phyloP scores from a whole-genome alignment of 257 asterid genomes.

The Apocynum venetum region DNA sequence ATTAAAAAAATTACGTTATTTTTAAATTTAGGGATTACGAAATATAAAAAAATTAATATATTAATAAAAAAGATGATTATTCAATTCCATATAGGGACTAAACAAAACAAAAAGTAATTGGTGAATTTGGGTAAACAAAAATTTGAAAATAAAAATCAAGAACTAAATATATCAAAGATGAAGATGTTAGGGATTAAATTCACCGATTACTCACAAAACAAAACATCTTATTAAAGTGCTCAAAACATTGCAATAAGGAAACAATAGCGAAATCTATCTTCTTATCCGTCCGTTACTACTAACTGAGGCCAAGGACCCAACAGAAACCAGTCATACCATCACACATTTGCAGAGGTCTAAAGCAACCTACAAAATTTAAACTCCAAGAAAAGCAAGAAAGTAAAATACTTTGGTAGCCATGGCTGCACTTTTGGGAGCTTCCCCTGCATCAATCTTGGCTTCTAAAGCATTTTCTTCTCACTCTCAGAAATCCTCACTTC shows the following conservation, averaged over 20 bases:
- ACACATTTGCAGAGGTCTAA: slow-evolving; percentile 8
- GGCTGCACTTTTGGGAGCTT: slow-evolving; percentile 56
- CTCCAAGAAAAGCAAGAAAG: background rate
- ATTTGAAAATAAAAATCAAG: too few relatives aligned
- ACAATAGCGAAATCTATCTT: slow-evolving; percentile 48
- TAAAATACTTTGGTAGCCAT: slow-evolving; percentile 11
- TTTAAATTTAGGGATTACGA: too few relatives aligned
- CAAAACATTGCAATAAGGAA: too few relatives aligned
- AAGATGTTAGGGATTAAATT: too few relatives aligned
- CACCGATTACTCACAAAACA: too few relatives aligned
- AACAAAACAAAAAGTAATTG: too few relatives aligned
- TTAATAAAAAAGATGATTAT: too few relatives aligned
- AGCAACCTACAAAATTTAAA: slow-evolving; percentile 5
- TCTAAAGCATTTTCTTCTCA: slow-evolving; percentile 37
- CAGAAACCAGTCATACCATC: slow-evolving; percentile 18
- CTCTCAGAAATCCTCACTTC: slow-evolving; percentile 30
- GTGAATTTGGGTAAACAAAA: too few relatives aligned
- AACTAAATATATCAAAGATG: too few relatives aligned
- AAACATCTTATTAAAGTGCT: background rate
- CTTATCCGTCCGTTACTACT: slow-evolving; percentile 49
- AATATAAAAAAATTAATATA: too few relatives aligned
- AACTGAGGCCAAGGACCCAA: slow-evolving; percentile 17
- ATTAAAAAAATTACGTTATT: too few relatives aligned
- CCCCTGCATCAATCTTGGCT: slow-evolving; percentile 45
- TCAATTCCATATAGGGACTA: too few relatives aligned